phyloP scores from a whole-genome alignment of 1,139 yeast species.

The Scheffersomyces titani region DNA sequence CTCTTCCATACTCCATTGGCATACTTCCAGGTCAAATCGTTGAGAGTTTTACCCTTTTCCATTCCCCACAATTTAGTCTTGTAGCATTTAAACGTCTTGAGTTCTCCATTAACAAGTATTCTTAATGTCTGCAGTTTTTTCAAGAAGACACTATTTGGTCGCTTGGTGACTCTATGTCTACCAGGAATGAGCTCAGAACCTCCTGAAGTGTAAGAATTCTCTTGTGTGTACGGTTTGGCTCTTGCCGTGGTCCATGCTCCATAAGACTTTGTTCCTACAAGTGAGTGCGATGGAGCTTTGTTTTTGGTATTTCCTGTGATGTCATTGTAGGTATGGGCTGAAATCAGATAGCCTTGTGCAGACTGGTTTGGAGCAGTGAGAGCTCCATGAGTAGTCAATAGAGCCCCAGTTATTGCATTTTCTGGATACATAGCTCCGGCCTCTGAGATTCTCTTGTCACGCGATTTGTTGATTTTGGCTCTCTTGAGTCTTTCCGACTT shows the following conservation, averaged over 20 bases:
- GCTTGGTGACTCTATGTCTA: slow-evolving; percentile 54
- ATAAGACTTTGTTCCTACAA: slow-evolving; percentile 38
- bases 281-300: slow-evolving; percentile 31
- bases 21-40: slow-evolving; percentile 65
- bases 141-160: slow-evolving; percentile 42
- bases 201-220: slow-evolving; percentile 29
- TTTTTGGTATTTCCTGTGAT: slow-evolving; percentile 39
- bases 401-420: slow-evolving; percentile 22
- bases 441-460: slow-evolving; percentile 45
- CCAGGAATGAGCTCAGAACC: slow-evolving; percentile 60
- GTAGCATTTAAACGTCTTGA: slow-evolving; percentile 57
- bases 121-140: slow-evolving; percentile 63
- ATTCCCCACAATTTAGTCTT: slow-evolving; percentile 91
- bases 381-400: slow-evolving; percentile 9
- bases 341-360: slow-evolving; percentile 29
- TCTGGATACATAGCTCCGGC: slow-evolving; percentile 31
- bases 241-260: slow-evolving; percentile 24
- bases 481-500: slow-evolving; percentile 28
- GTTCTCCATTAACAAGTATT: slow-evolving; percentile 59
- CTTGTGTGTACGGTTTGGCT: slow-evolving; percentile 16
- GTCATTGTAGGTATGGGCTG: slow-evolving; percentile 36
- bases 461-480: slow-evolving; percentile 39
- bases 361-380: slow-evolving; percentile 15
- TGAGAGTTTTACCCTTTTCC: slow-evolving; percentile 61
- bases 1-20: slow-evolving; percentile 76